Base-by-base conservation (phyloP, 2,329 filamentous ascomycete genomes). In the Myriosclerotinia curreyana region DNA sequence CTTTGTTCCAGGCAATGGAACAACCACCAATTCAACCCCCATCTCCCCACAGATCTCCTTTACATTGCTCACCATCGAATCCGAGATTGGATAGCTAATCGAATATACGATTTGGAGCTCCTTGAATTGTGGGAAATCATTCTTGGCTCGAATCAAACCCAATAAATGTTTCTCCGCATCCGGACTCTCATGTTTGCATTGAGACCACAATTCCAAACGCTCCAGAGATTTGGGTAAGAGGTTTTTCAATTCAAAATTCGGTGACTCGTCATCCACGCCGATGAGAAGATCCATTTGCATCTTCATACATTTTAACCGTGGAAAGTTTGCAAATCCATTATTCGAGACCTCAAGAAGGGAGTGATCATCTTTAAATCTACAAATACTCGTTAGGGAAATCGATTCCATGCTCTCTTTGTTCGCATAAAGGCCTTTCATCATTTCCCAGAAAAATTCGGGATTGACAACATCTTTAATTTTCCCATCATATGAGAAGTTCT, bases 321-420 rank as follows among this genome's bases (percentile, higher is more conserved):
- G 5, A 12, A 53, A 25, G 15, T 25, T 4, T 38, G 2, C 22
- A 22, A 53, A 53, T 7, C n/a, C 34, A 31, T 2, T 31, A 15
- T 3, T 14, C 2, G n/a, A 22, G 34, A 53, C 8, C 0, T 22
- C 0, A 6, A 38, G n/a, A 8, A 22, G 1, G 1, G 14, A 25
- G 15, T 53, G 2, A 6, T 38, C 7, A 8, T 22, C 5, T 25
- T 25, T 25, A 0, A 0, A 17, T 8, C 34, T n/a, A 22, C 7
- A 22, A 14, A 54, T 40, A 4, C 34, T 17, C 2, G n/a, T 17
- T 15, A 54, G 5, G 15, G 51, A 40, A 2, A 40, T 12, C 15
- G 51, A 40, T 36, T 40, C 14, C 14, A 54, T 9, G 34, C 9
- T 48, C 22, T 48, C n/a, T 1, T 12, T 1, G 12, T 48, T 22